These are phyloP conservation scores for Delphinella strobiligena DNA, from an alignment of 2,329 filamentous ascomycete species.

Conservation along the genomic window DNA sequence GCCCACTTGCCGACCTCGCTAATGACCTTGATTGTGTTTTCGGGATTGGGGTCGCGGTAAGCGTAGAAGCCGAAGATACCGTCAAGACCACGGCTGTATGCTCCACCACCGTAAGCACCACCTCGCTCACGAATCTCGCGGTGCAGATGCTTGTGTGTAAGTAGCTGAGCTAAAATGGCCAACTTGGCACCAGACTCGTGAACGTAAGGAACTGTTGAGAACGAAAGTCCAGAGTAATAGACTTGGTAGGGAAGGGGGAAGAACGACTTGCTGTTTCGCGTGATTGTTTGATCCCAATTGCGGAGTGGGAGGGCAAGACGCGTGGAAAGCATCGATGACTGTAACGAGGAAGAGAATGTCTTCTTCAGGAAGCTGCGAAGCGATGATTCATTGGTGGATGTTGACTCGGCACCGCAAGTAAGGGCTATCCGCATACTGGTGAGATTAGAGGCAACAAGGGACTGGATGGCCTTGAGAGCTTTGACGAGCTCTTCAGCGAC, in stretches of 20 bases:
- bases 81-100: constrained; percentile 66
- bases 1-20: constrained; percentile 72
- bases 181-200: constrained; percentile 64
- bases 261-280: constrained; percentile 55
- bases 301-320: constrained; percentile 20
- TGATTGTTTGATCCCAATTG: constrained; percentile 9
- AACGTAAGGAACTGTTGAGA: constrained; percentile 76
- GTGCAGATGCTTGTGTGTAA: constrained; percentile 93
- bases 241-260: constrained; percentile 95
- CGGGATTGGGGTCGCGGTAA: constrained; percentile 90
- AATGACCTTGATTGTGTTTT: constrained; percentile 80
- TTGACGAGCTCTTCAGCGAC: constrained; percentile 37
- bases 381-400: constrained; percentile 55
- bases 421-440: constrained; percentile 64
- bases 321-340: constrained; percentile 4
- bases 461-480: constrained; percentile 78
- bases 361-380: constrained; percentile 55
- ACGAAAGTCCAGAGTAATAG: constrained; percentile 75
- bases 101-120: constrained; percentile 87
- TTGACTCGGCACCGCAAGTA: constrained; percentile 70
- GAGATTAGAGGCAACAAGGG: constrained; percentile 55
- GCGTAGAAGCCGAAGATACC: constrained; percentile 91
- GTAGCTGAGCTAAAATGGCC: constrained; percentile 77
- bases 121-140: constrained; percentile 97
- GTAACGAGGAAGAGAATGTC: constrained; percentile 8